Evolutionary conservation across 805 yeast genomes (phyloP), one percentile per base, ranked within the genome.

Genomic region (Cyberlindnera misumaiensis): DNA sequence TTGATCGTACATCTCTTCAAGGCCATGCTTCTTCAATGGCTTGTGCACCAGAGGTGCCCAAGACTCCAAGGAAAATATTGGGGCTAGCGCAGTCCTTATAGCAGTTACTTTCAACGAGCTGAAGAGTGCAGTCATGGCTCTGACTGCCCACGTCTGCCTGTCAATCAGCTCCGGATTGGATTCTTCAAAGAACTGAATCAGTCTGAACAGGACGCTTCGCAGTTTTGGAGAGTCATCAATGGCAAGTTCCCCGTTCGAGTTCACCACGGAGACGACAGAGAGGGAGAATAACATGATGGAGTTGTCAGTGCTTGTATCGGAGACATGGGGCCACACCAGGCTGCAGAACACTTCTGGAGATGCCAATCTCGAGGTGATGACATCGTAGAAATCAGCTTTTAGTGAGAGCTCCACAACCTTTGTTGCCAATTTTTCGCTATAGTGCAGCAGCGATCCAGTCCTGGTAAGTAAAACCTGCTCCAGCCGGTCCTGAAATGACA

Each of bases 61-160:
- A 1, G 40, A 24, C 4, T 40, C 20, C 3, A 49, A 41, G 5
- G 56, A 50, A n/a, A 44, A 49, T 16, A 52, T 24, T 5, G 52
- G 51, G 3, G 43, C 34, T 8, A 48, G 5, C 1, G 27, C 36
- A 3, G 14, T 30, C 18, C 35, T 41, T 7, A 51, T 40, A 2
- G 13, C 26, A 0, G 15, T 22, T 10, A 32, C 36, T 2, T 24
- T 9, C 3, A 39, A 4, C 10, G 44, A 39, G 11, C 28, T 3
- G 1, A 37, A 16, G 10, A 50, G 30, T 1, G 46, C n/a, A 2
- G 14, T 18, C 5, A 50, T 12, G 1, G 41, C 10, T 10, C 33
- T 34, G 2, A 44, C 22, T 2, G 44, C 34, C 4, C 34, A 6
- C 3, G 31, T n/a, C 29, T 42, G 47, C 16, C 28, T 32, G 2